These are phyloP conservation scores for Cucumis hystrix DNA, from an alignment of 306 rosid genomes.

Conservation along the genomic window DNA sequence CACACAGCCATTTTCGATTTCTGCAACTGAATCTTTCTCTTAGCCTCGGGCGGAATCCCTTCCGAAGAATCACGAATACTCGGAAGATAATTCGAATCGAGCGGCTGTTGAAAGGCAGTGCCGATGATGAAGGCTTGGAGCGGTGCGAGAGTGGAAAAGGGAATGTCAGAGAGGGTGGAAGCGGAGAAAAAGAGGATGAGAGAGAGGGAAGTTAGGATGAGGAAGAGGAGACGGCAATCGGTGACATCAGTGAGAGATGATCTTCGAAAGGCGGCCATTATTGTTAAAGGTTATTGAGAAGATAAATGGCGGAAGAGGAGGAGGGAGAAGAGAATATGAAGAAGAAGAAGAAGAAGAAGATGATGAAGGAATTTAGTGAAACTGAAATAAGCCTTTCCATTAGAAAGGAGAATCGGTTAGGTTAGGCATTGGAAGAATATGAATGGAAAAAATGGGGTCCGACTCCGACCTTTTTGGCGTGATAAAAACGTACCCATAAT, in stretches of 20 bases:
- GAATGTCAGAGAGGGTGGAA: slow-evolving; percentile 12
- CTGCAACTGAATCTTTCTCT: slow-evolving; percentile 25
- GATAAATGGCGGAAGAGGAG: background rate
- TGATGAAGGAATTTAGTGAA: background rate
- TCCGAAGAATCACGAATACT: too few species aligned
- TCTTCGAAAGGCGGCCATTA: slow-evolving; percentile 5
- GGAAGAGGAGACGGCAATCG: slow-evolving; percentile 37
- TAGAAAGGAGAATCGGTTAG: background rate
- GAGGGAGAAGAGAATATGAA: too few species aligned
- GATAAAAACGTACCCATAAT: background rate
- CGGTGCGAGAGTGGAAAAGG: slow-evolving; percentile 18
- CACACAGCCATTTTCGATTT: slow-evolving; percentile 78
- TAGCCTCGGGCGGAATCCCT: background rate
- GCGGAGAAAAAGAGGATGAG: slow-evolving; percentile 30
- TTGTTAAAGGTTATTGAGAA: too few species aligned
- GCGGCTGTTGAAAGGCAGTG: slow-evolving; percentile 10
- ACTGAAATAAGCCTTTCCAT: background rate
- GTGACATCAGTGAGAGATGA: background rate
- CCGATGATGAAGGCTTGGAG: slow-evolving; percentile 22
- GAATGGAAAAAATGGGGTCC: background rate
- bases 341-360: too few species aligned
- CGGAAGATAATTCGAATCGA: background rate
- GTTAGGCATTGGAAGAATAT: slow-evolving; percentile 1
- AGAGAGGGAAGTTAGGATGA: slow-evolving; percentile 35
- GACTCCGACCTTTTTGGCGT: background rate